phyloP scores from a whole-genome alignment of 495 filamentous ascomycete genomes.

The Parachaetomium inaequale region DNA sequence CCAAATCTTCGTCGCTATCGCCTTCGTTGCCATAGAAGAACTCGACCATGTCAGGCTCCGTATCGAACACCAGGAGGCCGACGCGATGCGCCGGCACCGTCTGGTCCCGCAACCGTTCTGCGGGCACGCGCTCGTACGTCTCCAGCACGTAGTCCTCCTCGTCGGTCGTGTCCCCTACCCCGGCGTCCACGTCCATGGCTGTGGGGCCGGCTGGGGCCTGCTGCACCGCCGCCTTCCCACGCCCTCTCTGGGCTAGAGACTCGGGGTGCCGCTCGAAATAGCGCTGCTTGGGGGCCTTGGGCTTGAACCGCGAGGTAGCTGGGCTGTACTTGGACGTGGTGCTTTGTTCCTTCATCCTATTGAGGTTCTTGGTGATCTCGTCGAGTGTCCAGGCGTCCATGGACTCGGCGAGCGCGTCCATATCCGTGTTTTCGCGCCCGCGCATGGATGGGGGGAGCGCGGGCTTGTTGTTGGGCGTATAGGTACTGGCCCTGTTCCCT shows the following conservation, averaged over 20 bases:
- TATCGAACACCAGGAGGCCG: conserved; percentile 51
- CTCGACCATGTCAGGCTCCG: conserved; percentile 46
- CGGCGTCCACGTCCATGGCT: conserved; percentile 26
- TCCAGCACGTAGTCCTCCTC: conserved; percentile 52
- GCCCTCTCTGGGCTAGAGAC: conserved; percentile 17
- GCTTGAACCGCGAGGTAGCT: conserved; percentile 37
- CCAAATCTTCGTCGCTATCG: conserved; percentile 46
- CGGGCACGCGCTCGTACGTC: conserved; percentile 52
- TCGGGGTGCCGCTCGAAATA: conserved; percentile 50
- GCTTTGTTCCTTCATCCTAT: conserved; percentile 34
- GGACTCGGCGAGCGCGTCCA: conserved; percentile 44
- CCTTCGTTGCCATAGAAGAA: conserved; percentile 48
- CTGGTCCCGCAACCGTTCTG: conserved; percentile 40
- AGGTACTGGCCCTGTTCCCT: conserved; percentile 16
- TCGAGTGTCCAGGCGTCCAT: conserved; percentile 50
- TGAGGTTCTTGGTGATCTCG: conserved; percentile 46
- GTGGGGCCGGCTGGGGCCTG: neutral
- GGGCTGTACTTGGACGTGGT: conserved; percentile 22
- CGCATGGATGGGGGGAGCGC: conserved; percentile 40
- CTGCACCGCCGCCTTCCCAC: conserved; percentile 4
- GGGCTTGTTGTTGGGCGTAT: conserved; percentile 19
- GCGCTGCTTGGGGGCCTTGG: conserved; percentile 45
- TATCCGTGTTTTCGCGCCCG: conserved; percentile 35
- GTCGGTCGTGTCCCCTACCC: conserved; percentile 35
- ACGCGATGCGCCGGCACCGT: conserved; percentile 37